Percentiles rank a stretch among this genome's conserved stretches.
These are phyloP conservation scores for Candida gigantensis DNA, from an alignment of 1,139 yeast genomes.

Conservation along the genomic window DNA sequence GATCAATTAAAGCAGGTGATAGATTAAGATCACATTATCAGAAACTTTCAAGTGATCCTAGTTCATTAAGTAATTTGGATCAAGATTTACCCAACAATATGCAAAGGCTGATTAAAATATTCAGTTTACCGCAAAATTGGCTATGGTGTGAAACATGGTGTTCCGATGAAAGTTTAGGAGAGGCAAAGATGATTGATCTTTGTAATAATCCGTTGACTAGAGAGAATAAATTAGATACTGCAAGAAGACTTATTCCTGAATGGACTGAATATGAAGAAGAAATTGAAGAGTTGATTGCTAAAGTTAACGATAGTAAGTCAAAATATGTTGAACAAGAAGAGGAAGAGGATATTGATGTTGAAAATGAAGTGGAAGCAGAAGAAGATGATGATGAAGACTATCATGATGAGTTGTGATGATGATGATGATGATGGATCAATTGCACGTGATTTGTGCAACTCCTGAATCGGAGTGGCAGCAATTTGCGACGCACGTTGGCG, in stretches of 20 bases:
- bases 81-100: slow-evolving; percentile 90
- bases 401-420: slow-evolving; percentile 11
- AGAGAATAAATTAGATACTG: slow-evolving; percentile 74
- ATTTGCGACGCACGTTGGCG: background rate
- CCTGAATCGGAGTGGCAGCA: slow-evolving; percentile 1
- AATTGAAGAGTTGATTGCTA: slow-evolving; percentile 23
- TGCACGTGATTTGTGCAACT: background rate
- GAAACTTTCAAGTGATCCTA: slow-evolving; percentile 73
- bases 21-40: slow-evolving; percentile 84
- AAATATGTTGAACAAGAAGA: slow-evolving; percentile 3
- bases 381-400: slow-evolving; percentile 9
- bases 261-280: slow-evolving; percentile 68
- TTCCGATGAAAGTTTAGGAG: slow-evolving; percentile 55
- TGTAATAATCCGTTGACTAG: slow-evolving; percentile 82
- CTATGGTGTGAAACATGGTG: slow-evolving; percentile 97
- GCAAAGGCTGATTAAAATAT: slow-evolving; percentile 67
- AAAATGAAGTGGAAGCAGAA: slow-evolving; percentile 4
- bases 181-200: slow-evolving; percentile 78
- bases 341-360: background rate
- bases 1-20: slow-evolving; percentile 75
- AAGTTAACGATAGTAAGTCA: slow-evolving; percentile 1
- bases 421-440: background rate
- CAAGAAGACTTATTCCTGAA: slow-evolving; percentile 74
- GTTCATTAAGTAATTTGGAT: slow-evolving; percentile 78
- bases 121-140: slow-evolving; percentile 80